phyloP scores from a whole-genome alignment of 2,329 filamentous ascomycete genomes.

The Colletotrichum sp. region DNA sequence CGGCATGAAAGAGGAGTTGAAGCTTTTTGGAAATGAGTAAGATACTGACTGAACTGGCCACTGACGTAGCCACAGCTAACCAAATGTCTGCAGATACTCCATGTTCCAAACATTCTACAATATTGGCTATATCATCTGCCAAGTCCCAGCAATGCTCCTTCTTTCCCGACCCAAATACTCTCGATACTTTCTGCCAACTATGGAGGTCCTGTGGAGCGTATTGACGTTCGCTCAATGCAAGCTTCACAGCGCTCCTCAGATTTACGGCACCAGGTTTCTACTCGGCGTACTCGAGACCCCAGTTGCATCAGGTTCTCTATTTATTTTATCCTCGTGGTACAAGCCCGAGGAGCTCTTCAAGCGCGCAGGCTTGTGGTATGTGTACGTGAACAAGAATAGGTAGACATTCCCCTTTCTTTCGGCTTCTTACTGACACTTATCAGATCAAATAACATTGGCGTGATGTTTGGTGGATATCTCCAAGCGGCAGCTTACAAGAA shows the following conservation, averaged over 20 bases:
- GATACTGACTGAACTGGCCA: background rate
- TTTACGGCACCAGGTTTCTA: conserved; percentile 33
- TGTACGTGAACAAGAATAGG: conserved; percentile 32
- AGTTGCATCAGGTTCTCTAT: conserved; percentile 20
- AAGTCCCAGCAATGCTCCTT: conserved; percentile 19
- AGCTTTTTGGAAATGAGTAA: conserved; percentile 35
- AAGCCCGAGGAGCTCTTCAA: conserved; percentile 43
- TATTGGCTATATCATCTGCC: conserved; percentile 20
- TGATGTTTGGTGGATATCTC: conserved; percentile 32
- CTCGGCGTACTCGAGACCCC: conserved; percentile 27
- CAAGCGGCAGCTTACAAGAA: conserved; percentile 49
- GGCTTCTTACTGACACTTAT: background rate
- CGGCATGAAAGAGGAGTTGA: conserved; percentile 40
- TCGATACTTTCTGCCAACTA: conserved; percentile 23
- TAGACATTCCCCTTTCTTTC: background rate
- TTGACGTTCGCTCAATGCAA: conserved; percentile 26
- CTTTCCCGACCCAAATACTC: conserved; percentile 22
- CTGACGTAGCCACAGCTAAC: background rate
- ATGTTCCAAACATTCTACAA: conserved; percentile 20
- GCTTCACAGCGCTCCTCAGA: conserved; percentile 25
- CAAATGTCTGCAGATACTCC: background rate
- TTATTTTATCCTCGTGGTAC: conserved; percentile 32
- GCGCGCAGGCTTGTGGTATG: conserved; percentile 50
- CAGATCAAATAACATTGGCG: conserved; percentile 26
- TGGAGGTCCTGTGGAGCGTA: conserved; percentile 25